Evolutionary conservation across 2,329 filamentous ascomycete genomes (phyloP), one percentile per base, ranked within the genome.

Genomic region (Dendrostoma leiphaemia): DNA sequence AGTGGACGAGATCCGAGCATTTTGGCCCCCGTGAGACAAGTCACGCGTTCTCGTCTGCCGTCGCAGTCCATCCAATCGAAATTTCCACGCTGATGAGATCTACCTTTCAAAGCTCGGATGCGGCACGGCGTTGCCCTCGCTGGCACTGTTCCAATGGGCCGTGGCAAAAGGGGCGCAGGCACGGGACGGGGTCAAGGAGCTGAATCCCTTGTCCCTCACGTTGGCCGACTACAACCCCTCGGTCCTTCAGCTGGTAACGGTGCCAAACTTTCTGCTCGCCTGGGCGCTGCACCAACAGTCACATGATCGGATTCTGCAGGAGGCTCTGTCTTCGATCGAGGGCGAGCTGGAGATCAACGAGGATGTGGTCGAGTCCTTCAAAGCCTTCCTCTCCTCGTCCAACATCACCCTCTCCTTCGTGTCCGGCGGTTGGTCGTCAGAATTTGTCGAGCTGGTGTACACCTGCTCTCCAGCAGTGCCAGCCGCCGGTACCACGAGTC

Each of bases 211-310:
- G 26, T 77, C 81, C 51, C 80, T 93, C 60, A 81, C 84, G 17
- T 72, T 93, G 23, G 85, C 88, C 48, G 90, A 94, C 71, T 94
- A 92, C 73, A 94, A 94, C 65, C 83, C 84, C 34, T 82, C 85
- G 3, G 90, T 94, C 12, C 76, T 94, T 49, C 82, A 88, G 55
- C 82, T 93, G 13, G 89, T 92, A 59, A 93, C 89, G 1, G 68
- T 94, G 31, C 89, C 90, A 51, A 94, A 94, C 70, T 74, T 93
- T 40, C 69, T 94, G 35, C 77, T 94, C 29, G 79, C 83, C 5
- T 94, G 87, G 84, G 77, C 82, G 12, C 69, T 84, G 24, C 66
- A 74, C 50, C 68, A 73, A 56, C 71, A 69, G 40, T 62, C 67
- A 5, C 64, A 70, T n/a, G 63, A 62, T 28, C 65, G 71, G 1